A percentile compares a stretch with the other conserved stretches of the same genome.
phyloP scores from a whole-genome alignment of 2,329 filamentous ascomycete species.

The Alternaria triticina region DNA sequence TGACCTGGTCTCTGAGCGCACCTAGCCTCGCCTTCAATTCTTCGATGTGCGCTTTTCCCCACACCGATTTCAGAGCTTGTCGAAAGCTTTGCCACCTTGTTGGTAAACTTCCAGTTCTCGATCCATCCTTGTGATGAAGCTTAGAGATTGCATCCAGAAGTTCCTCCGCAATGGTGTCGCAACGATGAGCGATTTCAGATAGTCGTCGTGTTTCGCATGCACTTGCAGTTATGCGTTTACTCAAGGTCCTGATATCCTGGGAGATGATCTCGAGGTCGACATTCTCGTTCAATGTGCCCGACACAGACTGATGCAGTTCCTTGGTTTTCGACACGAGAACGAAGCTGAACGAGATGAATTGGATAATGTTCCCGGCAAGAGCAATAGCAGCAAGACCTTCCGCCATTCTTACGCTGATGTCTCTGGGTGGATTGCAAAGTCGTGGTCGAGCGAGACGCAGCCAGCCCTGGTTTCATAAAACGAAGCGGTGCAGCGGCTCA shows the following conservation, averaged over 20 bases:
- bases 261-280: accelerated
- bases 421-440: background rate
- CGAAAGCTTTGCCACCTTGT: background rate
- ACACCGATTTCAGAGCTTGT: background rate
- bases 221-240: accelerated
- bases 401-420: background rate
- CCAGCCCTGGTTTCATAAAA: background rate
- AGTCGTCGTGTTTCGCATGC: background rate
- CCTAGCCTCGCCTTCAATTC: background rate
- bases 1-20: background rate
- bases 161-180: background rate
- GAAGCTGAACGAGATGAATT: background rate
- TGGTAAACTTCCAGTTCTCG: accelerated
- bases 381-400: background rate
- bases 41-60: background rate
- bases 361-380: background rate
- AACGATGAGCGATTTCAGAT: background rate
- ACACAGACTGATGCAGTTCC: background rate
- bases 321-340: background rate
- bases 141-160: background rate
- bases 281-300: background rate
- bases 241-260: accelerated
- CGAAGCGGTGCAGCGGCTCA: background rate
- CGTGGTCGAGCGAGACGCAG: background rate
- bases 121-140: background rate